Conservation (phyloP, 1,284 basidiomycete genomes). For the Macrocystidia cucumis region DNA sequence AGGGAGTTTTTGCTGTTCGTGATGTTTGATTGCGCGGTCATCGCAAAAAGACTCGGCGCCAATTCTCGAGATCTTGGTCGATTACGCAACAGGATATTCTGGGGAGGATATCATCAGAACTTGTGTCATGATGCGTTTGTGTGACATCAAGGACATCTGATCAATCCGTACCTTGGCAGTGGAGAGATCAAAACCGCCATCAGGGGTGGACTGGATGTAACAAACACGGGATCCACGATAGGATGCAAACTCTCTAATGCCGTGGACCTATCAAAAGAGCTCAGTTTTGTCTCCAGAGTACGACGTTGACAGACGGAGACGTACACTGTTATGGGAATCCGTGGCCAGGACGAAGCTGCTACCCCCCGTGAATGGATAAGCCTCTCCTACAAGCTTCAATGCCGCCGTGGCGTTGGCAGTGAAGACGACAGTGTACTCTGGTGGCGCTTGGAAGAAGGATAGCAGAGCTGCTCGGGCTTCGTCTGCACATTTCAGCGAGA, state of each 20-base stretch:
- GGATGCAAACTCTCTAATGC: slow-evolving; percentile 65
- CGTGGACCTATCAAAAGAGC: slow-evolving; percentile 42
- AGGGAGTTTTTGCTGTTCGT: slow-evolving; percentile 60
- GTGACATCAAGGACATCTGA: too few relatives aligned
- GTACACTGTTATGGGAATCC: slow-evolving; percentile 74
- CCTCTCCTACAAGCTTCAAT: slow-evolving; percentile 74
- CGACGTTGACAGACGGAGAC: too few relatives aligned
- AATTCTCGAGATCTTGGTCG: slow-evolving; percentile 33
- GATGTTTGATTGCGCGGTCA: slow-evolving; percentile 78
- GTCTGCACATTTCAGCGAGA: slow-evolving; percentile 57
- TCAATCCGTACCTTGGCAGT: slow-evolving; percentile 57
- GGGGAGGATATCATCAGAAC: slow-evolving; percentile 5
- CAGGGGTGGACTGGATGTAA: slow-evolving; percentile 57
- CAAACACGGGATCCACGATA: slow-evolving; percentile 44
- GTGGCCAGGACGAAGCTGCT: slow-evolving; percentile 57
- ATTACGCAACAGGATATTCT: slow-evolving; percentile 37
- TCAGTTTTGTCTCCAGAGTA: too few relatives aligned
- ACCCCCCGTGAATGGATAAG: slow-evolving; percentile 58
- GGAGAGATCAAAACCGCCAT: slow-evolving; percentile 52
- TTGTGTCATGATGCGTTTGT: slow-evolving; percentile 4
- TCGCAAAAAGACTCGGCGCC: slow-evolving; percentile 55
- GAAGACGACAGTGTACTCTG: slow-evolving; percentile 72
- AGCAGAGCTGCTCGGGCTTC: slow-evolving; percentile 66
- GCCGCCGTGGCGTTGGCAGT: slow-evolving; percentile 75
- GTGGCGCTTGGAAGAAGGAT: slow-evolving; percentile 64